Evolutionary conservation across 208 protist genomes (phyloP).

Genomic region (Novymonas esmeraldas): DNA sequence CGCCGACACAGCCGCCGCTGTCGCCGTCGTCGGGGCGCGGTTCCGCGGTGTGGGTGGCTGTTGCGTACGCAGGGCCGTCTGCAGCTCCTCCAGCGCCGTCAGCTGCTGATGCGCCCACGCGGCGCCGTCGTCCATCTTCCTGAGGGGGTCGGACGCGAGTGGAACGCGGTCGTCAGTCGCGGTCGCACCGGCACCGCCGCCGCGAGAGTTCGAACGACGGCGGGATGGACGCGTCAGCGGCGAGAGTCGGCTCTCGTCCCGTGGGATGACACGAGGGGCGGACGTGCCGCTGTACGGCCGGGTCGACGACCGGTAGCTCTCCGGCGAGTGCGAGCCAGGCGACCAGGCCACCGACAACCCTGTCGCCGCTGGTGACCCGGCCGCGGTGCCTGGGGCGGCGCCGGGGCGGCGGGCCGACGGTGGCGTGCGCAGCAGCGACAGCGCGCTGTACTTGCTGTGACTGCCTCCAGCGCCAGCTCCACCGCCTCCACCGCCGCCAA

Average conservation of each 20-base stretch:
- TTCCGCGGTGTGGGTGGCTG: conserved; percentile 27
- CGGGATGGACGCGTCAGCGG: conserved; percentile 1
- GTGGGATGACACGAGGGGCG: no score
- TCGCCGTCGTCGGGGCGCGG: conserved; percentile 5
- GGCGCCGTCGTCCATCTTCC: background rate
- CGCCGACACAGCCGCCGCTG: background rate
- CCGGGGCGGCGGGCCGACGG: conserved; percentile 15
- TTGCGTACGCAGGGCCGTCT: conserved; percentile 25
- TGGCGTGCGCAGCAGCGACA: conserved; percentile 22
- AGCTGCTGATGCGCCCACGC: conserved; percentile 32
- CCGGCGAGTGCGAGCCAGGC: conserved; percentile 19
- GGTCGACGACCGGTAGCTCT: conserved; percentile 25
- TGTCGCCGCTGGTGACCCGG: background rate
- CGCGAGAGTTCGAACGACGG: conserved; percentile 28
- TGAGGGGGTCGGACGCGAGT: background rate
- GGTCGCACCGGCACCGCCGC: background rate
- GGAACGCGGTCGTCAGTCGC: background rate
- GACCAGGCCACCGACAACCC: background rate
- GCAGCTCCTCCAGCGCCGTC: conserved; percentile 28
- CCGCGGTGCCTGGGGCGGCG: background rate
- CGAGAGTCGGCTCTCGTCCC: background rate
- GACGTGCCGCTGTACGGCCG: conserved; percentile 8
- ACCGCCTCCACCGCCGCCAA: background rate
- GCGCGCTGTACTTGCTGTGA: conserved; percentile 28
- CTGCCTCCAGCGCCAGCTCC: conserved; percentile 3